Percentiles rank a stretch among this genome's conserved stretches.
Evolutionary conservation across 2,329 filamentous ascomycete species (phyloP).

Genomic region (Nothophoma quercina): DNA sequence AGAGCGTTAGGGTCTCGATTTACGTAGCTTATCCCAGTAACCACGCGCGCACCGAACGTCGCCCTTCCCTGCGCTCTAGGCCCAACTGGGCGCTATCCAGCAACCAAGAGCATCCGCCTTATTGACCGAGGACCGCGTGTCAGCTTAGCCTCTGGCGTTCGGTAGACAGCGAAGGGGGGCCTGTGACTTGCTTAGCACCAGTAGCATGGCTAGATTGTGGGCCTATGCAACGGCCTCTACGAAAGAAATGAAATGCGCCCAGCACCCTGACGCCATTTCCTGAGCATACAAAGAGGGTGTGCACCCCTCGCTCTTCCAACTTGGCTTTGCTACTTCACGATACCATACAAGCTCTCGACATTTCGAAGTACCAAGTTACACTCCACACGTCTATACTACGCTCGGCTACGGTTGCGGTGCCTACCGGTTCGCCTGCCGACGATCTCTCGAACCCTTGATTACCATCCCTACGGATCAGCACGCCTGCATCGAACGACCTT

Average conservation of each 20-base stretch:
- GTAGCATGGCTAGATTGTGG: conserved; percentile 33
- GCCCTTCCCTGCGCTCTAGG: conserved; percentile 25
- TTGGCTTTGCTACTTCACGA: neutral
- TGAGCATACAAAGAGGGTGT: conserved; percentile 37
- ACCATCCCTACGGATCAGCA: conserved; percentile 16
- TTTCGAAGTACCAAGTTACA: neutral
- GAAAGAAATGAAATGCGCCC: conserved; percentile 26
- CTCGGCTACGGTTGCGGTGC: conserved; percentile 7
- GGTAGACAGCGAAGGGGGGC: conserved; percentile 31
- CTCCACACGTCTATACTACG: neutral
- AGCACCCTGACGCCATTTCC: conserved; percentile 24
- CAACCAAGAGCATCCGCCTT: conserved; percentile 25
- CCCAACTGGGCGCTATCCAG: conserved; percentile 26
- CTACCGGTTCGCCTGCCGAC: conserved; percentile 4
- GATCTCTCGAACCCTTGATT: conserved; percentile 8
- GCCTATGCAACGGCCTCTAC: conserved; percentile 32
- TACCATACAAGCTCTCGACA: neutral
- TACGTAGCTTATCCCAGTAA: conserved; percentile 27
- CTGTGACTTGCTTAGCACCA: conserved; percentile 30
- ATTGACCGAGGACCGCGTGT: conserved; percentile 36
- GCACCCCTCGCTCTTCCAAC: conserved; percentile 22
- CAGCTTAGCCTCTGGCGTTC: conserved; percentile 38
- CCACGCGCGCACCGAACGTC: conserved; percentile 23
- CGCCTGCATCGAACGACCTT: conserved; percentile 8
- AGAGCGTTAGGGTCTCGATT: conserved; percentile 24